Evolutionary conservation across 2,329 filamentous ascomycete genomes (phyloP).

Genomic region (Dactylonectria macrodidyma): DNA sequence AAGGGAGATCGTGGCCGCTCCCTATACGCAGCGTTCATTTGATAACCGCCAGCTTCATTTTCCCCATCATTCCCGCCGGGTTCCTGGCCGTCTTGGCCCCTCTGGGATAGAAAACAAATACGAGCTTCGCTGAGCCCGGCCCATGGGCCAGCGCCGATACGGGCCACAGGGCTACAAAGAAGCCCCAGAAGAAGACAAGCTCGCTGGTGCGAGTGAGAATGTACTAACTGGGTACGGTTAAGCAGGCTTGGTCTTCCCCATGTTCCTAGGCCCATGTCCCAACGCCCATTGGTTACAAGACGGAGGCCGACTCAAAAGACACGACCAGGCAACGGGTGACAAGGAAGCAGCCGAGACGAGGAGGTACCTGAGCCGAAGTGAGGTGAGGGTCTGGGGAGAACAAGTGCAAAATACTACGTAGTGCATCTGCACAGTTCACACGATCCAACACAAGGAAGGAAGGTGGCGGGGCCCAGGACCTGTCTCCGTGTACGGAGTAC

Average conservation of each 20-base stretch:
- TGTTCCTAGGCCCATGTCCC: not conserved
- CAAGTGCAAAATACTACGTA: not conserved
- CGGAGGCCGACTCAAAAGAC: constrained; percentile 7
- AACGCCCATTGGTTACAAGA: no score
- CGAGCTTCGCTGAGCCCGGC: constrained; percentile 34
- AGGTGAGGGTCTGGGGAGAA: not conserved
- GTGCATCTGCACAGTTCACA: no score
- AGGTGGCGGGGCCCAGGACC: constrained; percentile 13
- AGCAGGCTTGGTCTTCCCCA: constrained; percentile 4
- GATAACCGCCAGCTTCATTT: constrained; percentile 4
- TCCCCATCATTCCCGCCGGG: constrained; percentile 21
- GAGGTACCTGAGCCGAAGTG: not conserved
- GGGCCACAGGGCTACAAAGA: constrained; percentile 26
- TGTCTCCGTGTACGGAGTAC: not conserved
- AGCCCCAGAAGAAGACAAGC: constrained; percentile 34
- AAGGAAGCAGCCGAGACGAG: constrained; percentile 7
- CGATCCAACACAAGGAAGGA: not conserved
- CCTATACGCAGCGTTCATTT: not conserved
- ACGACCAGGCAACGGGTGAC: not conserved
- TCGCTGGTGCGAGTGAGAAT: constrained; percentile 19
- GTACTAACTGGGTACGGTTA: constrained; percentile 21
- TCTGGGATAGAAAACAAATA: constrained; percentile 39
- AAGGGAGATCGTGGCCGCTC: not conserved
- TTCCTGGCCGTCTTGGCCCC: constrained; percentile 5
- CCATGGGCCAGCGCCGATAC: constrained; percentile 31